Evolutionary conservation across 768 basidiomycete genomes (phyloP).

Genomic region (Mycena floridula): DNA sequence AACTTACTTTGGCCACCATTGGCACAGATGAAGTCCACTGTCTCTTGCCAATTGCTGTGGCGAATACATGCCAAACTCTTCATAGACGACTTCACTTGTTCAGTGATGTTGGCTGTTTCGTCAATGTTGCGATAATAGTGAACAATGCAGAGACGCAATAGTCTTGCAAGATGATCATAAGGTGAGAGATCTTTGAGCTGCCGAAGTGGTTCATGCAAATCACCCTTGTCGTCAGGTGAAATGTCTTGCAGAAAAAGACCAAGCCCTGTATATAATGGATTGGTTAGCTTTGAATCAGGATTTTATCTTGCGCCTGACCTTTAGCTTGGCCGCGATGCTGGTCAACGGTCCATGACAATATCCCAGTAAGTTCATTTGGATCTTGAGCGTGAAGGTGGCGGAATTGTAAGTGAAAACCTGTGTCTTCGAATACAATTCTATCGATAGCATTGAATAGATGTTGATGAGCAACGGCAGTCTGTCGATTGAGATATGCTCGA

Average conservation of each 20-base stretch:
- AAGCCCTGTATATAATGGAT: slow-evolving; percentile 10
- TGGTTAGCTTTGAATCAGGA: too few species aligned
- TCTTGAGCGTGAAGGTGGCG: slow-evolving; percentile 8
- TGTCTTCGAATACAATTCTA: slow-evolving; percentile 9
- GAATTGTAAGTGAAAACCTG: slow-evolving; percentile 9
- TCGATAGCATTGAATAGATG: slow-evolving; percentile 8
- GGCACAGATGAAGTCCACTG: slow-evolving; percentile 14
- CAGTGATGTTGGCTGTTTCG: slow-evolving; percentile 4
- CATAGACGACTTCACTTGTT: slow-evolving; percentile 13
- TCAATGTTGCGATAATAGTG: slow-evolving; percentile 16
- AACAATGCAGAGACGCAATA: slow-evolving; percentile 14
- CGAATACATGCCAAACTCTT: slow-evolving; percentile 14
- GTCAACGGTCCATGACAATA: slow-evolving; percentile 9
- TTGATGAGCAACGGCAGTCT: slow-evolving; percentile 13
- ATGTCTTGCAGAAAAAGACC: slow-evolving; percentile 15
- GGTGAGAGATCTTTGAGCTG: slow-evolving; percentile 6
- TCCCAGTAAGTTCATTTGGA: slow-evolving; percentile 4
- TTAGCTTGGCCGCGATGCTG: slow-evolving; percentile 14
- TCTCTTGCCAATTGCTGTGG: slow-evolving; percentile 17
- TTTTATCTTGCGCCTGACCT: too few species aligned
- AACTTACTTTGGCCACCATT: slow-evolving; percentile 12
- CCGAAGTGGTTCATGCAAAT: slow-evolving; percentile 15
- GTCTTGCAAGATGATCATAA: slow-evolving; percentile 17
- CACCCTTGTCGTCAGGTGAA: background rate
- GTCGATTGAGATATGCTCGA: slow-evolving; percentile 13